Conservation (phyloP, 495 filamentous ascomycete species). For the Penicillium arizonense region DNA sequence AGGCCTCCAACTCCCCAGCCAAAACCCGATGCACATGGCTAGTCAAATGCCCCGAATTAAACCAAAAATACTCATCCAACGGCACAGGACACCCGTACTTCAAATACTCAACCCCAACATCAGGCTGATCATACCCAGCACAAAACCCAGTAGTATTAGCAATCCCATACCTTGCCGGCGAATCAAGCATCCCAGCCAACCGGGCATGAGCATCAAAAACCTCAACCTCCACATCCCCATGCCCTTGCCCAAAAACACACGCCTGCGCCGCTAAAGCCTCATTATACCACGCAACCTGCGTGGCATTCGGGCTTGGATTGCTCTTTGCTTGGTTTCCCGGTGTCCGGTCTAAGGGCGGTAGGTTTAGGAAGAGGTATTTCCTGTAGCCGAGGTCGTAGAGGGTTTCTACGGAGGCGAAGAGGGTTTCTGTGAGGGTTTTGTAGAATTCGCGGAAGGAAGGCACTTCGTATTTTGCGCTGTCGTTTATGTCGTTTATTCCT, state of each 20-base stretch:
- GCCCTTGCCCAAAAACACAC: constrained; percentile 12
- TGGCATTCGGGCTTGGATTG: constrained; percentile 43
- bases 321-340: constrained; percentile 33
- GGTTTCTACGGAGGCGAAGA: constrained; percentile 37
- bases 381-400: constrained; percentile 44
- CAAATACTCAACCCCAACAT: constrained; percentile 41
- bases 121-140: constrained; percentile 45
- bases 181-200: constrained; percentile 42
- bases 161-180: constrained; percentile 42
- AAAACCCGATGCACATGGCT: constrained; percentile 42
- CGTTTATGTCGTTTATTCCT: constrained; percentile 45
- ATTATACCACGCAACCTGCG: constrained; percentile 44
- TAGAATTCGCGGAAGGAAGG: constrained; percentile 42
- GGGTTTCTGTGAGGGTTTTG: constrained; percentile 29
- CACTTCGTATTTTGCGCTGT: constrained; percentile 37
- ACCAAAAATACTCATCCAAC: constrained; percentile 52
- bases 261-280: constrained; percentile 29
- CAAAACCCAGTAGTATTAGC: constrained; percentile 51
- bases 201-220: constrained; percentile 45
- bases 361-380: constrained; percentile 50
- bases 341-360: constrained; percentile 48
- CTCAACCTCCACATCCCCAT: constrained; percentile 34
- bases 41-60: constrained; percentile 50
- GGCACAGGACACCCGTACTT: constrained; percentile 47
- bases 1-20: constrained; percentile 26